A percentile compares a stretch with the other conserved stretches of the same genome.
Evolutionary conservation across 345 rosid species (phyloP).

Genomic region (Laguncularia racemosa): DNA sequence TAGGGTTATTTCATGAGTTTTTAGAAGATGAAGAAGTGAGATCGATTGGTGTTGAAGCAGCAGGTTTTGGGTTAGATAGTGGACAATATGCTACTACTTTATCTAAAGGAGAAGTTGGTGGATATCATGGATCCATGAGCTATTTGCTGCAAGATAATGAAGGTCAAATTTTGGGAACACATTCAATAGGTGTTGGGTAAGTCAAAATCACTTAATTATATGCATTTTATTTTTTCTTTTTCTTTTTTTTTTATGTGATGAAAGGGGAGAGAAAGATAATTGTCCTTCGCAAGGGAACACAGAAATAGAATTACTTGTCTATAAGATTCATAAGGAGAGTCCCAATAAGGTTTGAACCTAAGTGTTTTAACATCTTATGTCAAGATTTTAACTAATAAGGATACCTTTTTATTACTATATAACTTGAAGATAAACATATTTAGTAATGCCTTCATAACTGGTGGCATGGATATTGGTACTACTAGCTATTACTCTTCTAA

Average conservation of each 20-base stretch:
- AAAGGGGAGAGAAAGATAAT: not conserved
- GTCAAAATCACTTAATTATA: slow-evolving; percentile 1
- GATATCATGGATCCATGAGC: slow-evolving; percentile 78
- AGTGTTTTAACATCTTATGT: too few species aligned
- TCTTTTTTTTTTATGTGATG: not conserved
- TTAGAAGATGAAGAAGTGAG: slow-evolving; percentile 53
- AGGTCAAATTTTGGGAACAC: slow-evolving; percentile 56
- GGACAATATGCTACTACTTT: slow-evolving; percentile 76
- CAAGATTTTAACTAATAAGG: not conserved
- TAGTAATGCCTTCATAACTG: too few species aligned
- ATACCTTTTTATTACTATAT: too few species aligned
- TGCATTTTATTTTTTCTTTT: not conserved
- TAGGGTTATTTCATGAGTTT: slow-evolving; percentile 79
- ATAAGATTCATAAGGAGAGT: too few species aligned
- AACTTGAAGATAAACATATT: too few species aligned
- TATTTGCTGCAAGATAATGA: slow-evolving; percentile 70
- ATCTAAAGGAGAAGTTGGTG: slow-evolving; percentile 69
- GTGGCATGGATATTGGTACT: too few species aligned
- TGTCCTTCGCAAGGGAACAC: too few species aligned
- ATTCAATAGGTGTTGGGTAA: slow-evolving; percentile 67
- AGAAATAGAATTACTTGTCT: too few species aligned
- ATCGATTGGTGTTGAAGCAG: slow-evolving; percentile 76
- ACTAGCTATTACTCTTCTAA: too few species aligned
- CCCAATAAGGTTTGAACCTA: too few species aligned
- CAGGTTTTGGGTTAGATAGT: slow-evolving; percentile 69